Evolutionary conservation across 1,139 yeast genomes (phyloP).

Genomic region (Nakaseomyces nivariensis): DNA sequence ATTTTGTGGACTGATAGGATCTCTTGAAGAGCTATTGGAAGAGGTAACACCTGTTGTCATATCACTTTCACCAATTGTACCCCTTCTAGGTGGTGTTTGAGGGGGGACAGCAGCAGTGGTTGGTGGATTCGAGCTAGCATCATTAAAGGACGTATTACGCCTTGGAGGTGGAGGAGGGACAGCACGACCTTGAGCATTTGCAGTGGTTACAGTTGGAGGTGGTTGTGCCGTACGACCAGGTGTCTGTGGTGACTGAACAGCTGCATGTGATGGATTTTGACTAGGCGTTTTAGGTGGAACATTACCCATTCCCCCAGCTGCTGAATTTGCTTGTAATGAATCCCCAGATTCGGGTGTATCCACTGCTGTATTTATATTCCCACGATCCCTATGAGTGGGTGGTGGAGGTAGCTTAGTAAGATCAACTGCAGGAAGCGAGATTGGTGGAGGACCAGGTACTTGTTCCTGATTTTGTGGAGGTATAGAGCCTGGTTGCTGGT

Average conservation of each 20-base stretch:
- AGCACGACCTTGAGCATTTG: not conserved
- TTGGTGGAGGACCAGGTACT: slow-evolving; percentile 9
- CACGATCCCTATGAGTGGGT: slow-evolving; percentile 23
- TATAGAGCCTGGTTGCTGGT: not conserved
- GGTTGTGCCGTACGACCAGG: not conserved
- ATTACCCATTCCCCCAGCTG: not conserved
- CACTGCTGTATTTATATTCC: not conserved
- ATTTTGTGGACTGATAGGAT: not conserved
- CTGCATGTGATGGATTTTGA: not conserved
- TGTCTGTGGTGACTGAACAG: not conserved
- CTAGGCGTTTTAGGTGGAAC: not conserved
- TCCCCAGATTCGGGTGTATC: not conserved
- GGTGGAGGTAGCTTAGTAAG: slow-evolving; percentile 20
- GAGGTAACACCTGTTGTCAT: not conserved
- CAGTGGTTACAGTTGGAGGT: not conserved
- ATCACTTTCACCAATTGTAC: not conserved
- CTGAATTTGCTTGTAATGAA: not conserved
- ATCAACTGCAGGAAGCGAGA: slow-evolving; percentile 12
- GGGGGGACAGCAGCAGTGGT: not conserved
- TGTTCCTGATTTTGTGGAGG: not conserved
- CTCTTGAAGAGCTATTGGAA: not conserved
- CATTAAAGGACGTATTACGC: not conserved
- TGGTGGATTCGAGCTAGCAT: not conserved
- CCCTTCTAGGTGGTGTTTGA: not conserved
- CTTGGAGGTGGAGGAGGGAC: not conserved